phyloP scores from a whole-genome alignment of 2,329 filamentous ascomycete genomes.

The Metarhizium guizhouense region DNA sequence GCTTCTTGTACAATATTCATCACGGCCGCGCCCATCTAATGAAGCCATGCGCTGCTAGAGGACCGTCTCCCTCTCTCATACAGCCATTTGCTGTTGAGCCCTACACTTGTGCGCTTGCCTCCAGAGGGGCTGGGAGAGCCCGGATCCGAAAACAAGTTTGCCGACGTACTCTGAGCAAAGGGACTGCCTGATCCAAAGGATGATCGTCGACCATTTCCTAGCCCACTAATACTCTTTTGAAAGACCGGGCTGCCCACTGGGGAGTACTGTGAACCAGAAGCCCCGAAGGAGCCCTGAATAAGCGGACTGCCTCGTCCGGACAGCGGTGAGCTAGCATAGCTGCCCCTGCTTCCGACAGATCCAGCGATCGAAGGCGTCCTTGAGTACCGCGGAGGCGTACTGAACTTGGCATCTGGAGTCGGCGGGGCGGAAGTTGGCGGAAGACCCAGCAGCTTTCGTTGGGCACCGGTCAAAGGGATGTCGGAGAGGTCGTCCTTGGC shows the following conservation, averaged over 20 bases:
- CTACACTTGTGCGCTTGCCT: conserved; percentile 63
- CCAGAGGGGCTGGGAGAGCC: conserved; percentile 59
- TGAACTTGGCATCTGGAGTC: conserved; percentile 60
- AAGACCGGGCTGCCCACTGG: conserved; percentile 46
- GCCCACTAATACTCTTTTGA: conserved; percentile 54
- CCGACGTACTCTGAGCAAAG: conserved; percentile 38
- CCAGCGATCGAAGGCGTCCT: conserved; percentile 59
- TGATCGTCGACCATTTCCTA: conserved; percentile 42
- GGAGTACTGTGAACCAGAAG: conserved; percentile 38
- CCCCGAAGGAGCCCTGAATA: conserved; percentile 19
- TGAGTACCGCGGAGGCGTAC: conserved; percentile 81
- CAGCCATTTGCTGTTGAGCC: conserved; percentile 87
- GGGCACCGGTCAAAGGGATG: conserved; percentile 69
- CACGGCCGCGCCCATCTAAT: conserved; percentile 12
- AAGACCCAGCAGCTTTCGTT: conserved; percentile 77
- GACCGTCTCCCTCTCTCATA: conserved; percentile 71
- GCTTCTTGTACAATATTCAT: background rate
- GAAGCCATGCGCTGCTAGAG: conserved; percentile 33
- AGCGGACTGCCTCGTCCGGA: conserved; percentile 46
- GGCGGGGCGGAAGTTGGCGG: conserved; percentile 54
- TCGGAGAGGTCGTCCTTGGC: conserved; percentile 72
- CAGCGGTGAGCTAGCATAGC: conserved; percentile 48
- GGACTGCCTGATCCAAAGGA: conserved; percentile 53
- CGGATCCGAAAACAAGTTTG: conserved; percentile 47
- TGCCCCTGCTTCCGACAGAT: conserved; percentile 52